Conservation (phyloP, 164 flowering plant genomes). For the Litsea cubeba region DNA sequence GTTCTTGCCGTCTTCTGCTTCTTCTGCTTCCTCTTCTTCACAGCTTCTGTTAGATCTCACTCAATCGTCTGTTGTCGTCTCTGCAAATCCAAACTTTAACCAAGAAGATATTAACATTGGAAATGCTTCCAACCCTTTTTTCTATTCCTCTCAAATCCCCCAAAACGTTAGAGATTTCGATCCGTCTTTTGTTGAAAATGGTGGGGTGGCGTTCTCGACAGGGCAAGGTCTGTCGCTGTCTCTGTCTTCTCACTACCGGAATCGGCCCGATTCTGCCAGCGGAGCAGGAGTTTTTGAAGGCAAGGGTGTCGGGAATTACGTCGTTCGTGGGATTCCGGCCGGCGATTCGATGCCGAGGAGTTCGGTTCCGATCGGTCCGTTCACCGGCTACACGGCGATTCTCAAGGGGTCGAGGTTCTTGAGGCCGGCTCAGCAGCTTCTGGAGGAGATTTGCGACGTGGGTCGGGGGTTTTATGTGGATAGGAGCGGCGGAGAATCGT, state of each 20-base stretch:
- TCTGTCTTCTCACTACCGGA: conserved; percentile 44
- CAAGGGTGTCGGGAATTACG: conserved; percentile 18
- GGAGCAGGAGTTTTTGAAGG: conserved; percentile 8
- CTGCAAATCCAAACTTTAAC: not conserved
- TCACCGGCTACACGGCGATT: conserved; percentile 77
- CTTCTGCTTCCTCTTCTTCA: conserved; percentile 27
- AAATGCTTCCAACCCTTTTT: not conserved
- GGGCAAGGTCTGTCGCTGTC: conserved; percentile 59
- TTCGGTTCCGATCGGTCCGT: conserved; percentile 69
- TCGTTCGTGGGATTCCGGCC: conserved; percentile 14
- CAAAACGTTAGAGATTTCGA: conserved; percentile 10
- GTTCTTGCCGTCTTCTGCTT: conserved; percentile 10
- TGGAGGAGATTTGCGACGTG: conserved; percentile 65
- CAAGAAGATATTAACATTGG: not conserved
- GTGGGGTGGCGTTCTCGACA: not conserved
- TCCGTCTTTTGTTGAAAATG: not conserved
- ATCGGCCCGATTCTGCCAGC: conserved; percentile 15
- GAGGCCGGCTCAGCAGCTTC: conserved; percentile 75
- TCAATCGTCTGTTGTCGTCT: not conserved
- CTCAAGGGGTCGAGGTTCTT: conserved; percentile 71
- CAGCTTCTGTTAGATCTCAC: conserved; percentile 32
- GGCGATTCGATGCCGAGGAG: conserved; percentile 25
- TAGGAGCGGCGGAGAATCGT: conserved; percentile 20
- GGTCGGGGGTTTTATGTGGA: conserved; percentile 24
- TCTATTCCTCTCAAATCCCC: not conserved